These are phyloP conservation scores for Sanghuangporus baumii DNA, from an alignment of 1,284 basidiomycete genomes.

Conservation along the genomic window DNA sequence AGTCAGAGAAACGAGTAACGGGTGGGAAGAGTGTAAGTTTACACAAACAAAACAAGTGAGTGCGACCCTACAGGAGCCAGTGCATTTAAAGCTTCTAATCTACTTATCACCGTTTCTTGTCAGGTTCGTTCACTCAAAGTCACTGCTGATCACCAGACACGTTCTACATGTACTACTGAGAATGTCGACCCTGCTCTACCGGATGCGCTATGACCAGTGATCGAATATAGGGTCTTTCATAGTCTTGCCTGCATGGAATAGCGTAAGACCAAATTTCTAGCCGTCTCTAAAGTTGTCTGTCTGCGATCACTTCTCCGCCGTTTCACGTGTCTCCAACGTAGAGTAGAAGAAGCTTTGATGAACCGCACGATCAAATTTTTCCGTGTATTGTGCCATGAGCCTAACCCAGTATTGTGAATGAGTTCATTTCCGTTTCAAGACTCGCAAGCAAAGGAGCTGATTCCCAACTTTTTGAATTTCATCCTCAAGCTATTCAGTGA, in stretches of 20 bases:
- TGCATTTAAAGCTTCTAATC: not conserved
- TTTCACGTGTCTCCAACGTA: too few relatives aligned
- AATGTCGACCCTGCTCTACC: not conserved
- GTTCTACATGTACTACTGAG: not conserved
- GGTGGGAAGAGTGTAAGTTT: not conserved
- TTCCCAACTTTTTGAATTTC: not conserved
- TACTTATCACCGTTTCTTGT: constrained; percentile 1
- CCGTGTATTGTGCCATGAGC: too few relatives aligned
- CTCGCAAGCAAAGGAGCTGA: not conserved
- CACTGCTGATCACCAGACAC: not conserved
- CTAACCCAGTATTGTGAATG: too few relatives aligned
- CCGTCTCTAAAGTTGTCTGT: not conserved
- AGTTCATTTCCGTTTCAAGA: not conserved
- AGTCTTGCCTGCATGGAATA: not conserved
- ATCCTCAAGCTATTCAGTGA: not conserved
- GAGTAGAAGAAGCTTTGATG: too few relatives aligned
- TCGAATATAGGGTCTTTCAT: not conserved
- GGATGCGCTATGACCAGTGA: not conserved
- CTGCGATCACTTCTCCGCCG: not conserved
- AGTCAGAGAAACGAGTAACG: too few relatives aligned
- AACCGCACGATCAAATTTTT: too few relatives aligned
- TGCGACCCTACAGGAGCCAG: not conserved
- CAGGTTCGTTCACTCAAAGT: not conserved
- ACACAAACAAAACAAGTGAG: not conserved
- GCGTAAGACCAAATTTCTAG: not conserved